Percentiles rank a stretch among this genome's conserved stretches.
These are phyloP conservation scores for Trichosanthes truncata DNA, from an alignment of 306 rosid genomes.

Conservation along the genomic window DNA sequence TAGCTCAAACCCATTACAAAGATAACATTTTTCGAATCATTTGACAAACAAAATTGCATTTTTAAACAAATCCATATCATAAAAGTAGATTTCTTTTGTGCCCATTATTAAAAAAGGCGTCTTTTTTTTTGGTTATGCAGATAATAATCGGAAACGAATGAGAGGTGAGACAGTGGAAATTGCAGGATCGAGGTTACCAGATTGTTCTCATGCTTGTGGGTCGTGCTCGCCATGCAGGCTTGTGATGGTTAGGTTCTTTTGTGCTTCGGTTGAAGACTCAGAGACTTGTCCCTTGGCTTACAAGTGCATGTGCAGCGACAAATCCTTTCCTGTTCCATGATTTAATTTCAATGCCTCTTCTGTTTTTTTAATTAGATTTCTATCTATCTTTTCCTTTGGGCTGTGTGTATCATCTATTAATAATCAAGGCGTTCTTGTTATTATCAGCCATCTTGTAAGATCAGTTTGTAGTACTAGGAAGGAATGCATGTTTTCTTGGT, in stretches of 20 bases:
- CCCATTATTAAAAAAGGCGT: not conserved
- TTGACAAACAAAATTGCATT: not conserved
- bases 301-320: conserved; percentile 73
- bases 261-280: conserved; percentile 52
- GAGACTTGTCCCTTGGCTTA: conserved; percentile 93
- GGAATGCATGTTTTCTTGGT: no score
- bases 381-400: no score
- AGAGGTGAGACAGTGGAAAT: conserved; percentile 37
- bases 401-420: not conserved
- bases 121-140: not conserved
- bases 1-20: not conserved
- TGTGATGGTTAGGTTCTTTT: conserved; percentile 76
- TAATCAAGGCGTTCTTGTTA: no score
- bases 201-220: conserved; percentile 85
- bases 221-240: conserved; percentile 64
- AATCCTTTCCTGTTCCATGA: conserved; percentile 73
- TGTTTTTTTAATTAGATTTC: no score
- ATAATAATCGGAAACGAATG: not conserved
- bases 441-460: not conserved
- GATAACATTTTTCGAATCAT: no score
- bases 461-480: no score
- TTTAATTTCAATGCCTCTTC: not conserved
- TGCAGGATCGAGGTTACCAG: conserved; percentile 71
- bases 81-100: not conserved
- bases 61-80: not conserved